Conservation (phyloP, 1,284 basidiomycete genomes). For the Psilocybe mexicana region DNA sequence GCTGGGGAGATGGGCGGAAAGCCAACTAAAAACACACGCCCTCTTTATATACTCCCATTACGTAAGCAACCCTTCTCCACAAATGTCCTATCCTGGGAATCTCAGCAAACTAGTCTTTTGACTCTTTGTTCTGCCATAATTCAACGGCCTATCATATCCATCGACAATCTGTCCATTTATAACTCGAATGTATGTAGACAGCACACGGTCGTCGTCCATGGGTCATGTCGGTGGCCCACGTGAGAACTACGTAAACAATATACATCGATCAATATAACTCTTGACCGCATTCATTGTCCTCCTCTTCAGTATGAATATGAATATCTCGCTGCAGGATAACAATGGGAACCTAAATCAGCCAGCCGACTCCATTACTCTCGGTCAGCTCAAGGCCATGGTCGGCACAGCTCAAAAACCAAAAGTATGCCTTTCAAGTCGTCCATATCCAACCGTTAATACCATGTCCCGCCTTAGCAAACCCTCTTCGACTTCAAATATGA, state of each 20-base stretch:
- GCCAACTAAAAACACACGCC: constrained; percentile 11
- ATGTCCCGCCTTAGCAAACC: constrained; percentile 55
- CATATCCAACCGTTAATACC: constrained; percentile 7
- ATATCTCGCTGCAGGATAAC: constrained; percentile 18
- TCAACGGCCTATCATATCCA: neutral
- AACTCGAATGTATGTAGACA: neutral
- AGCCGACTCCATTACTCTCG: constrained; percentile 76
- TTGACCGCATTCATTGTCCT: too few species aligned
- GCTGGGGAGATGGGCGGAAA: constrained; percentile 24
- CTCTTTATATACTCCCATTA: constrained; percentile 30
- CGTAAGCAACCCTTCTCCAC: constrained; percentile 18
- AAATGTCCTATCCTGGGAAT: neutral
- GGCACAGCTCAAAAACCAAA: constrained; percentile 73
- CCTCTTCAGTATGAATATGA: constrained; percentile 13
- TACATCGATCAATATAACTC: neutral
- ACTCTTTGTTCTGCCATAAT: neutral
- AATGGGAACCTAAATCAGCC: constrained; percentile 21
- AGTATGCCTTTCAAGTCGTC: constrained; percentile 37
- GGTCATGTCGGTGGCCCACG: neutral
- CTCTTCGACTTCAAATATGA: constrained; percentile 91
- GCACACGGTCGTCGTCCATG: neutral
- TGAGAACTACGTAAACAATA: neutral
- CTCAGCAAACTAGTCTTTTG: neutral
- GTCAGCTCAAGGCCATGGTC: constrained; percentile 78
- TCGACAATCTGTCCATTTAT: neutral